These are phyloP conservation scores for Sugiyamaella boreocaroliniensis DNA, from an alignment of 805 yeast genomes.

Conservation along the genomic window DNA sequence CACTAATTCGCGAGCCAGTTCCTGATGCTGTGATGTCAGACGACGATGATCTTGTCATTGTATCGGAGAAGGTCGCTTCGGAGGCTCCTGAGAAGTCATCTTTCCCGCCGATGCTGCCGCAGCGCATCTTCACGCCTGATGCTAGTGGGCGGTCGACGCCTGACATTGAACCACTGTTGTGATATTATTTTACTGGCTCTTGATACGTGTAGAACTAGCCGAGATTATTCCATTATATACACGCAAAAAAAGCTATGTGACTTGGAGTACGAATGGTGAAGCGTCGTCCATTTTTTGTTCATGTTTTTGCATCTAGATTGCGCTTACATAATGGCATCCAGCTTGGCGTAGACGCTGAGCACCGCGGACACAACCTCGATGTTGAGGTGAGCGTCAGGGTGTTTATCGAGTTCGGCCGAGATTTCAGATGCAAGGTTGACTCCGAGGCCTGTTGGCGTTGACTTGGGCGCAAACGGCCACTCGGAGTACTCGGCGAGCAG, in stretches of 20 bases:
- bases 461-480: constrained; percentile 65
- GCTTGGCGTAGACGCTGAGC: constrained; percentile 75
- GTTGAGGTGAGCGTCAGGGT: constrained; percentile 51
- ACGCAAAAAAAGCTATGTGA: neutral
- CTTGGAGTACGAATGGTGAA: neutral
- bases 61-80: neutral
- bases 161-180: no score
- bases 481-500: constrained; percentile 73
- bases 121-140: no score
- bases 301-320: neutral
- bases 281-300: neutral
- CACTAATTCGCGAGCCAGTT: constrained; percentile 13
- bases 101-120: no score
- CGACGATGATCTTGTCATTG: neutral
- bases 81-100: neutral
- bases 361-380: constrained; percentile 92
- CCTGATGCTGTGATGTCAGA: neutral
- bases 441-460: constrained; percentile 48
- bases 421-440: constrained; percentile 53
- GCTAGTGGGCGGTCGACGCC: no score
- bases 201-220: neutral
- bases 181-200: neutral
- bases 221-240: neutral
- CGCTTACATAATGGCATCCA: constrained; percentile 76
- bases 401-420: constrained; percentile 44